A percentile compares a stretch with the other conserved stretches of the same genome.
Evolutionary conservation across 306 rosid genomes (phyloP).

Genomic region (Dryas octopetala): DNA sequence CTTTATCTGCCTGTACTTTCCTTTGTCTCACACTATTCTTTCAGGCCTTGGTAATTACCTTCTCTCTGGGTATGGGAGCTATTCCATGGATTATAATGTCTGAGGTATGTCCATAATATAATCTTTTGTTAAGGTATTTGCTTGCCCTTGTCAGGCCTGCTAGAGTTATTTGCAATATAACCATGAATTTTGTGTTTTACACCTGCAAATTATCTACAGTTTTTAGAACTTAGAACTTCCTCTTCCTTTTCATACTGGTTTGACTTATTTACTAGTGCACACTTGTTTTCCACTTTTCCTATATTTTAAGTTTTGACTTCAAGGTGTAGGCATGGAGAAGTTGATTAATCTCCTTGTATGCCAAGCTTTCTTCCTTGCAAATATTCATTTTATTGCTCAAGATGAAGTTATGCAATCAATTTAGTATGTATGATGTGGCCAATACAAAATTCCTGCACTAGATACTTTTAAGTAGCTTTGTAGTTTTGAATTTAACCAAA

Average conservation of each 20-base stretch:
- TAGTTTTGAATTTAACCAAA: background rate
- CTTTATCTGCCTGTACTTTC: slow-evolving; percentile 19
- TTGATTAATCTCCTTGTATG: background rate
- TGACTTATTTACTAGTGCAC: background rate
- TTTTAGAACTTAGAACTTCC: slow-evolving; percentile 3
- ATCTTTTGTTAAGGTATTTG: background rate
- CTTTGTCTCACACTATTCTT: slow-evolving; percentile 22
- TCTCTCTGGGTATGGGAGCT: slow-evolving; percentile 92
- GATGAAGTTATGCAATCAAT: background rate
- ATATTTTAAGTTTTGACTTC: background rate
- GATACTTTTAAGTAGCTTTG: background rate
- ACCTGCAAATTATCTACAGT: background rate
- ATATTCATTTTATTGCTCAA: background rate
- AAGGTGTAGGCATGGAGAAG: background rate
- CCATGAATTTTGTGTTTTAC: background rate
- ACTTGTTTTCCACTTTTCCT: background rate
- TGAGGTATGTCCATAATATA: slow-evolving; percentile 57
- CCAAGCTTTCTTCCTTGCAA: background rate
- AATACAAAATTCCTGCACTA: background rate
- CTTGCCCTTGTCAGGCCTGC: background rate
- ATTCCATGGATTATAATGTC: slow-evolving; percentile 99
- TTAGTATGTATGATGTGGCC: background rate
- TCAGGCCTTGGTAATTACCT: slow-evolving; percentile 78
- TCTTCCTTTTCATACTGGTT: background rate
- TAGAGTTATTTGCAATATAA: background rate